Percentiles rank a stretch among this genome's conserved stretches.
phyloP scores from a whole-genome alignment of 306 rosid species.

The Castanea crenata region DNA sequence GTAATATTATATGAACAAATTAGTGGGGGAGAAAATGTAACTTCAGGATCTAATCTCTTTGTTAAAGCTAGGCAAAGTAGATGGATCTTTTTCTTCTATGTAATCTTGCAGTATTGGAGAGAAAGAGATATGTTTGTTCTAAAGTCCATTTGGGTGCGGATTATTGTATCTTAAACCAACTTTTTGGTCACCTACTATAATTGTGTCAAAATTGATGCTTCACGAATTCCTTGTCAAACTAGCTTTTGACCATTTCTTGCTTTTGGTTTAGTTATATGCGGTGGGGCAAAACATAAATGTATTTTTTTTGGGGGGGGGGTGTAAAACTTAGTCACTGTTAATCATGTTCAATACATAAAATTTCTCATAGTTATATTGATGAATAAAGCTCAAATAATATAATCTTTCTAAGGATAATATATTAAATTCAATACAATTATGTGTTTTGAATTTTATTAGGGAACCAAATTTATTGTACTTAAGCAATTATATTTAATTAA shows the following conservation, averaged over 20 bases:
- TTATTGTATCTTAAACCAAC: conserved; percentile 24
- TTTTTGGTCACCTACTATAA: conserved; percentile 60
- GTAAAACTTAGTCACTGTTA: too few species aligned
- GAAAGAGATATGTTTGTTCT: conserved; percentile 3
- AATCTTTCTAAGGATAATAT: too few species aligned
- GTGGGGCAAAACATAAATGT: background rate
- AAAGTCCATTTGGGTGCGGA: conserved; percentile 16
- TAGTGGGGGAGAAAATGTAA: conserved; percentile 12
- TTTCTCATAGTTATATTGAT: too few species aligned
- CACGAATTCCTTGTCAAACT: conserved; percentile 38
- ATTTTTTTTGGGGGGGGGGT: background rate
- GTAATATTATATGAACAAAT: conserved; percentile 1
- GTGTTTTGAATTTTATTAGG: too few species aligned
- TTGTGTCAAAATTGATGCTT: conserved; percentile 29
- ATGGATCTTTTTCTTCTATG: conserved; percentile 1
- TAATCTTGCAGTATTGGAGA: conserved; percentile 24
- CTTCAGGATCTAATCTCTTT: conserved; percentile 29
- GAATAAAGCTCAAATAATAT: too few species aligned
- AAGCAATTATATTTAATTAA: too few species aligned
- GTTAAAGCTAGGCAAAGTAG: conserved; percentile 28
- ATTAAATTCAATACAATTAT: too few species aligned
- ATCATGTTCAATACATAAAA: too few species aligned
- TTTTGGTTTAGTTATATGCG: conserved; percentile 30
- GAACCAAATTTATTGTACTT: too few species aligned
- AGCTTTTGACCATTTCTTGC: conserved; percentile 55